phyloP scores from a whole-genome alignment of 805 yeast species.

The Ogataea polymorpha region DNA sequence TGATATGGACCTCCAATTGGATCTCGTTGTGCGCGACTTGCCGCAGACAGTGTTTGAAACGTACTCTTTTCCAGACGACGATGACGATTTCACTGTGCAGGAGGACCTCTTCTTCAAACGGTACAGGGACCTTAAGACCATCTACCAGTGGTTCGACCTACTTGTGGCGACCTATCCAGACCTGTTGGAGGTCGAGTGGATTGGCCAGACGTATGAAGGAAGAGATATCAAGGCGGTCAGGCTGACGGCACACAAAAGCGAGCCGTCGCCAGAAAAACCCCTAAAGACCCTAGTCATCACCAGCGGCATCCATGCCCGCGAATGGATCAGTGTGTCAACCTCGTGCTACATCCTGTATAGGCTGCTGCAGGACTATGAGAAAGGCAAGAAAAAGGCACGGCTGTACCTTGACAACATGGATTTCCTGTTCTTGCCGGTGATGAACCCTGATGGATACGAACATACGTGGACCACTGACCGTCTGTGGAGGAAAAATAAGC shows the following conservation, averaged over 20 bases:
- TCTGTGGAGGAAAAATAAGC: slow-evolving; percentile 87
- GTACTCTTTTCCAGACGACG: slow-evolving; percentile 36
- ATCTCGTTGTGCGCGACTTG: slow-evolving; percentile 53
- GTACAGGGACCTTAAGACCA: slow-evolving; percentile 64
- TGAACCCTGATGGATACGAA: slow-evolving; percentile 89
- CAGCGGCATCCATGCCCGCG: slow-evolving; percentile 87
- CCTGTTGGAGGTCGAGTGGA: slow-evolving; percentile 56
- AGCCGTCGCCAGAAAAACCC: slow-evolving; percentile 22
- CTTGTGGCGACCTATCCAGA: slow-evolving; percentile 62
- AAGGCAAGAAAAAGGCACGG: slow-evolving; percentile 37
- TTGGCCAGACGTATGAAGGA: slow-evolving; percentile 77
- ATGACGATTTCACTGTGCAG: slow-evolving; percentile 1
- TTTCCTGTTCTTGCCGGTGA: slow-evolving; percentile 75
- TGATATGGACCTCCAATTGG: slow-evolving; percentile 26
- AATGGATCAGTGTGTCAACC: slow-evolving; percentile 79
- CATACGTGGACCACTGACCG: slow-evolving; percentile 80
- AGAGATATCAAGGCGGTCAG: slow-evolving; percentile 67
- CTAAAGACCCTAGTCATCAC: slow-evolving; percentile 69
- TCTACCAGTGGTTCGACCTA: slow-evolving; percentile 69
- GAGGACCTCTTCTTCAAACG: slow-evolving; percentile 65
- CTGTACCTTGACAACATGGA: slow-evolving; percentile 57
- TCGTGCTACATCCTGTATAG: slow-evolving; percentile 54
- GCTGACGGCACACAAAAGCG: slow-evolving; percentile 44
- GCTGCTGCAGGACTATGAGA: slow-evolving; percentile 46
- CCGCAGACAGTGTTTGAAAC: slow-evolving; percentile 56